Conservation (phyloP, 2,329 filamentous ascomycete species). For the Aspergillus bombycis region DNA sequence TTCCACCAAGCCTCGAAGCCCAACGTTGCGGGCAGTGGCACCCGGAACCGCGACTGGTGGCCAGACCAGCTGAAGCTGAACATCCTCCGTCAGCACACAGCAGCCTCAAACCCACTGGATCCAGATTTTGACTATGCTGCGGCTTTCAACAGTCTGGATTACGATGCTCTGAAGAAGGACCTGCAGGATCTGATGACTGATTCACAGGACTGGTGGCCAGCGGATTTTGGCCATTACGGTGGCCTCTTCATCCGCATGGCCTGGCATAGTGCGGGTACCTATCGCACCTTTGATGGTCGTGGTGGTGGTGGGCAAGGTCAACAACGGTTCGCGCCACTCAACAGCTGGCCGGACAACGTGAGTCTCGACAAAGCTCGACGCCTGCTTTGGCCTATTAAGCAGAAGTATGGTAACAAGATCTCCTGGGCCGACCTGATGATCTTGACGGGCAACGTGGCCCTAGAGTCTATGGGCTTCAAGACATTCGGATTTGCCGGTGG, state of each 20-base stretch:
- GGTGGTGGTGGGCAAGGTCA: constrained; percentile 75
- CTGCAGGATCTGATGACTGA: constrained; percentile 72
- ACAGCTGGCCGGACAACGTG: constrained; percentile 81
- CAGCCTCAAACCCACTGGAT: constrained; percentile 64
- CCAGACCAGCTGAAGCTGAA: constrained; percentile 68
- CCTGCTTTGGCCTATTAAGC: constrained; percentile 79
- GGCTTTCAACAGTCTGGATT: constrained; percentile 74
- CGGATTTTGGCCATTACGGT: constrained; percentile 80
- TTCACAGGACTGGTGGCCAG: constrained; percentile 80
- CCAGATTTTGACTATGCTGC: constrained; percentile 71
- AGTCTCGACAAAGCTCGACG: constrained; percentile 79
- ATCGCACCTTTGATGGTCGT: constrained; percentile 74
- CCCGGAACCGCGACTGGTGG: constrained; percentile 74
- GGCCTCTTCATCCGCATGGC: constrained; percentile 80
- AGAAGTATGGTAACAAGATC: constrained; percentile 82
- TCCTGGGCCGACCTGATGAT: constrained; percentile 77
- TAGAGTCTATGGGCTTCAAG: constrained; percentile 76
- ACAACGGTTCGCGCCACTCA: constrained; percentile 78
- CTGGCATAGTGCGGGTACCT: constrained; percentile 80
- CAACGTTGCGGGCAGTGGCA: constrained; percentile 63
- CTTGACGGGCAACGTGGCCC: constrained; percentile 73
- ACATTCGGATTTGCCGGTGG: constrained; percentile 75
- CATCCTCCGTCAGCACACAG: constrained; percentile 72
- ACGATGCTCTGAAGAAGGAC: constrained; percentile 73
- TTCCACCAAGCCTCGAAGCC: constrained; percentile 24